phyloP scores from a whole-genome alignment of 805 yeast genomes.

The Candida silvicultrix region DNA sequence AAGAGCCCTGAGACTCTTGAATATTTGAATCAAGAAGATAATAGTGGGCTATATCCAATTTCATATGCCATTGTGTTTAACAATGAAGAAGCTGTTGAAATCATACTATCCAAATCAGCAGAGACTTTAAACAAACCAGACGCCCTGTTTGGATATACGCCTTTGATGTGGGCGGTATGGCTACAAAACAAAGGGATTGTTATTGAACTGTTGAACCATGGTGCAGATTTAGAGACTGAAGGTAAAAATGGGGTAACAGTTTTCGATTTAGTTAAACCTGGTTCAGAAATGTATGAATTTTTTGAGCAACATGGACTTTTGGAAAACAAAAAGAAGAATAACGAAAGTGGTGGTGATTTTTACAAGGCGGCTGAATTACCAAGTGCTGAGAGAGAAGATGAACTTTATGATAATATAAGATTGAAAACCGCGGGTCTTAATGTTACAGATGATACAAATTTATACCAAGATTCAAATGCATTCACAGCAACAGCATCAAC shows the following conservation, averaged over 20 bases:
- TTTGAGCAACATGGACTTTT: slow-evolving; percentile 46
- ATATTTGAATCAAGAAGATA: slow-evolving; percentile 24
- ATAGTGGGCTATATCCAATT: slow-evolving; percentile 39
- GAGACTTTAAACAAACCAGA: slow-evolving; percentile 49
- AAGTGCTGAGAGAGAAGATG: slow-evolving; percentile 25
- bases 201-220: slow-evolving; percentile 49
- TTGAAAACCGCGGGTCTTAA: slow-evolving; percentile 34
- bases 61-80: slow-evolving; percentile 53
- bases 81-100: slow-evolving; percentile 40
- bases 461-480: slow-evolving; percentile 16
- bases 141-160: slow-evolving; percentile 47
- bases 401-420: slow-evolving; percentile 25
- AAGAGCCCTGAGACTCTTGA: slow-evolving; percentile 22
- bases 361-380: slow-evolving; percentile 8
- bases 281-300: slow-evolving; percentile 50
- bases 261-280: slow-evolving; percentile 49
- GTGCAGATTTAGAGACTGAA: slow-evolving; percentile 47
- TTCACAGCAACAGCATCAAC: slow-evolving; percentile 5
- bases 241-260: slow-evolving; percentile 43
- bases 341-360: slow-evolving; percentile 6
- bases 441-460: slow-evolving; percentile 15
- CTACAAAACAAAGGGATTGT: slow-evolving; percentile 50
- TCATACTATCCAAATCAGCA: slow-evolving; percentile 31
- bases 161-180: slow-evolving; percentile 84
- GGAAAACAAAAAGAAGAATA: slow-evolving; percentile 5